Evolutionary conservation across 2,329 filamentous ascomycete genomes (phyloP), one percentile per base, ranked within the genome.

Genomic region (Beauveria scarabaeidicola): DNA sequence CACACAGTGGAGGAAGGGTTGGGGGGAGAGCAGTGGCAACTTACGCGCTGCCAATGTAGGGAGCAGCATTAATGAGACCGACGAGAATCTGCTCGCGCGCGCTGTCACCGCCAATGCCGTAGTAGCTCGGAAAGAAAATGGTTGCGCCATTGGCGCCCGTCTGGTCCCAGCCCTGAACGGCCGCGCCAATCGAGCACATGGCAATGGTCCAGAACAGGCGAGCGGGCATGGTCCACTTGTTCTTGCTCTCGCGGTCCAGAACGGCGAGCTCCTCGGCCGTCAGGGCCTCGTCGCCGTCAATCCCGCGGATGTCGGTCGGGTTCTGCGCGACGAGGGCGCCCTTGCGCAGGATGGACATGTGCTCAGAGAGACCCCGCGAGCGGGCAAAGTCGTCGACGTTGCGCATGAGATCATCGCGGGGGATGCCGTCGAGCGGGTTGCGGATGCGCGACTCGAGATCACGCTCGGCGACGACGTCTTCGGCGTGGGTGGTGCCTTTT

Each of bases 271-370:
- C 86, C 0, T 77, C 75, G 15, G 85, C 78, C 58, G 77, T 73
- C 2, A 92, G 78, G 11, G 82, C 80, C 55, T 81, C 74, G 36
- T 21, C 19, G 63, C 81, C 80, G 4, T 71, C 73, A 44, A 91
- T 78, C 36, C 78, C 74, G 61, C 89, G 85, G 68, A 76, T 88
- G 29, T 78, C 76, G 11, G 75, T 73, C 0, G 88, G 88, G 65
- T 87, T 83, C 69, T 90, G 87, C 2, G 89, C 89, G 21, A 91
- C 81, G 9, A 93, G 77, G 4, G 89, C 90, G 36, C 88, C 89
- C 66, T 86, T 87, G 57, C 81, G 77, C 53, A 91, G 77, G 15
- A 87, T 68, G 4, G 76, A 72, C 2, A 83, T 72, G 63, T 87
- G 79, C 59, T 87, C 81, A 2, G 74, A 70, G 23, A 91, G 77